Evolutionary conservation across 768 basidiomycete genomes (phyloP).

Genomic region (Russula sp.): DNA sequence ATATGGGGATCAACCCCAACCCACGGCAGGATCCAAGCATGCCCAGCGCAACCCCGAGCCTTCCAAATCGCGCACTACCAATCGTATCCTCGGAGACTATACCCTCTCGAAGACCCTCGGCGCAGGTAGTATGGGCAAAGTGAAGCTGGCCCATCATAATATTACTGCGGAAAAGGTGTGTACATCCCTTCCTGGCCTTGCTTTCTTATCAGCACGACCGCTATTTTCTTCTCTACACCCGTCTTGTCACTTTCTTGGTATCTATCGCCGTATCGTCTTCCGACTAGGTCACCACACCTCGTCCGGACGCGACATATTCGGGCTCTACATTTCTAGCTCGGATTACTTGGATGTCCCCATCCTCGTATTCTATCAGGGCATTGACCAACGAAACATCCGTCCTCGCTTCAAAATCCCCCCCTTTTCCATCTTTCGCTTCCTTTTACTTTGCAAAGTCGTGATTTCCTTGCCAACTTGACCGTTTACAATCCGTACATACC

Average conservation of each 20-base stretch:
- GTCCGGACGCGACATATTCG: background rate
- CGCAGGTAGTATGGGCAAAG: slow-evolving; percentile 98
- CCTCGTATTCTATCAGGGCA: background rate
- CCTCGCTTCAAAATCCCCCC: background rate
- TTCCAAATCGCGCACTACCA: slow-evolving; percentile 31
- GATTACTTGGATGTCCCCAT: background rate
- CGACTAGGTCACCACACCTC: background rate
- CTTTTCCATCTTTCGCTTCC: background rate
- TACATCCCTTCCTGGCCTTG: slow-evolving; percentile 39
- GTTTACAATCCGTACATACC: background rate
- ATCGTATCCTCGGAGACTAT: slow-evolving; percentile 84
- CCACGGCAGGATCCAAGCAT: slow-evolving; percentile 7
- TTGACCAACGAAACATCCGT: background rate
- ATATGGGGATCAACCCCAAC: slow-evolving; percentile 24
- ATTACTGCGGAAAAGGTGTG: slow-evolving; percentile 87
- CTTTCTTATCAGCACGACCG: slow-evolving; percentile 50
- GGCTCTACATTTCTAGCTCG: background rate
- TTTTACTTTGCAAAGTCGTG: background rate
- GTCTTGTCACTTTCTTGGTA: background rate
- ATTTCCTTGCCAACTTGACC: background rate
- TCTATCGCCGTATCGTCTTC: background rate
- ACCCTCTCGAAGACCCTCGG: slow-evolving; percentile 95
- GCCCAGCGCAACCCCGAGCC: slow-evolving; percentile 24
- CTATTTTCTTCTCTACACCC: background rate
- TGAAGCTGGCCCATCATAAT: slow-evolving; percentile 91